phyloP scores from a whole-genome alignment of 23 red algal genomes.

The Gracilaria gracilis region DNA sequence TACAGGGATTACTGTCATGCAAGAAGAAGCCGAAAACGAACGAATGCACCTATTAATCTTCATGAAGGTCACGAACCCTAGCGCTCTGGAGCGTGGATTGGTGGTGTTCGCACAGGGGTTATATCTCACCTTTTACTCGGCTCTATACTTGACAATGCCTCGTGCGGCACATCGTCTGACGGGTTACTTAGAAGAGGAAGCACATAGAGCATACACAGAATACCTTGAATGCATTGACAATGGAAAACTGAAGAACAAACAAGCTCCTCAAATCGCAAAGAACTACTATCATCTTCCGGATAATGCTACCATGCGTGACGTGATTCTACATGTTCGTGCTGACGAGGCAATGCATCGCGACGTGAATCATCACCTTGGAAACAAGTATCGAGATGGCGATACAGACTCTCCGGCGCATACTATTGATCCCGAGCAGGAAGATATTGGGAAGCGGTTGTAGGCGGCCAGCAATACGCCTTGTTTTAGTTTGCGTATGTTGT shows the following conservation, averaged over 20 bases:
- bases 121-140: conserved; percentile 92
- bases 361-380: conserved; percentile 70
- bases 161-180: conserved; percentile 88
- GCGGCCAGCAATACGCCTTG: not conserved
- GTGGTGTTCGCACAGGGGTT: conserved; percentile 85
- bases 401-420: conserved; percentile 28
- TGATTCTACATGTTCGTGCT: conserved; percentile 90
- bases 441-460: not conserved
- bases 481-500: not conserved
- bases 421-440: not conserved
- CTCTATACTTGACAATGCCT: conserved; percentile 71
- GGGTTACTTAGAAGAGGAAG: conserved; percentile 98
- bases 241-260: conserved; percentile 85
- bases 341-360: conserved; percentile 88
- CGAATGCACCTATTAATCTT: conserved; percentile 96
- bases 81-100: conserved; percentile 80
- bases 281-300: conserved; percentile 84
- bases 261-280: conserved; percentile 89
- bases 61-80: conserved; percentile 86
- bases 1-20: conserved; percentile 80
- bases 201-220: conserved; percentile 90
- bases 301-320: conserved; percentile 88
- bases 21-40: conserved; percentile 98
- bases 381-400: conserved; percentile 58
- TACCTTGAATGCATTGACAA: conserved; percentile 89